Evolutionary conservation across 805 yeast species (phyloP).

Genomic region (Scheffersomyces coipomensis): DNA sequence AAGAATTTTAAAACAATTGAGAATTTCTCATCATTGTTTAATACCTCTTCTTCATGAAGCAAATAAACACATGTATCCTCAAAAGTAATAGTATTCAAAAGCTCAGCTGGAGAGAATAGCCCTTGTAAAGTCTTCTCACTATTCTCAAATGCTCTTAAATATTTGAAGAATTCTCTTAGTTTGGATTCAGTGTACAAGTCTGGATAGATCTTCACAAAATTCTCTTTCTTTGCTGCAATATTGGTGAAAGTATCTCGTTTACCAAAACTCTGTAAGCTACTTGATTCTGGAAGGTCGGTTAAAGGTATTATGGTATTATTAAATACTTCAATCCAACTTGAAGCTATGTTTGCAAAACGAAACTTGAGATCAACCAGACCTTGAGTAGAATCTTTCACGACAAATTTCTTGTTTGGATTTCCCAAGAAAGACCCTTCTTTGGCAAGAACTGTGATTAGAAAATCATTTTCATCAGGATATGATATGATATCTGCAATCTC

Average conservation of each 20-base stretch:
- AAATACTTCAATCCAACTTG: slow-evolving; percentile 29
- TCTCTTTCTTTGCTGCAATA: background rate
- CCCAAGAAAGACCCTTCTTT: slow-evolving; percentile 27
- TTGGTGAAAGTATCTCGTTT: background rate
- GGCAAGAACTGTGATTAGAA: slow-evolving; percentile 27
- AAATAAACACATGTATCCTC: slow-evolving; percentile 11
- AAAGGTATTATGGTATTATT: slow-evolving; percentile 17
- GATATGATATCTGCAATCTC: slow-evolving; percentile 32
- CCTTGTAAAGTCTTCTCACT: slow-evolving; percentile 13
- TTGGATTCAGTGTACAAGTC: slow-evolving; percentile 5
- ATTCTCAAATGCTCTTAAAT: slow-evolving; percentile 13
- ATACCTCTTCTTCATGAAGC: slow-evolving; percentile 1
- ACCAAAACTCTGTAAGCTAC: background rate
- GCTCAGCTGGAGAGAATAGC: slow-evolving; percentile 7
- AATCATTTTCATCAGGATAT: slow-evolving; percentile 26
- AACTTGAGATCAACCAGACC: slow-evolving; percentile 16
- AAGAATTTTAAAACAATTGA: slow-evolving; percentile 10
- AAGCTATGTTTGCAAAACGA: slow-evolving; percentile 24
- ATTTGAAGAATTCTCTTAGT: slow-evolving; percentile 8
- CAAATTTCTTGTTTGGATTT: slow-evolving; percentile 18
- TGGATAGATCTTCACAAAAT: background rate
- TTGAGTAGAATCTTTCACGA: slow-evolving; percentile 12
- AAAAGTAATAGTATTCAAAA: slow-evolving; percentile 3
- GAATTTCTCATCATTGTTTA: slow-evolving; percentile 7
- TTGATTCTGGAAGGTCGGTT: slow-evolving; percentile 7